These are phyloP conservation scores for Paraconiothyrium brasiliense DNA, from an alignment of 2,329 filamentous ascomycete species.

Conservation along the genomic window DNA sequence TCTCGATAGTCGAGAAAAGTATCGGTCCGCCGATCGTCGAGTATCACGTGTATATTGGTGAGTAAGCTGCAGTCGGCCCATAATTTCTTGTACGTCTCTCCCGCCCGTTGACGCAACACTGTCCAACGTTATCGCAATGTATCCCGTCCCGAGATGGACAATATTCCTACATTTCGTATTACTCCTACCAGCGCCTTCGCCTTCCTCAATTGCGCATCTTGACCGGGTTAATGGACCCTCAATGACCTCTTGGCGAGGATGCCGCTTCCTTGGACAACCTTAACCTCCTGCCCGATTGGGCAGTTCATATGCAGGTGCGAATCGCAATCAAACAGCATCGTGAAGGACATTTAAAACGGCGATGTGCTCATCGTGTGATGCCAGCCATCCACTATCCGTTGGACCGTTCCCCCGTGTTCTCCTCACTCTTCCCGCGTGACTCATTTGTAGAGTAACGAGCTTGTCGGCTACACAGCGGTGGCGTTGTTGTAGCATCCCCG, in stretches of 20 bases:
- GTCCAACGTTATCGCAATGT: constrained; percentile 9
- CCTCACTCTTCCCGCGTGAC: constrained; percentile 1
- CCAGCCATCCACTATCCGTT: neutral
- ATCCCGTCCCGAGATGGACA: neutral
- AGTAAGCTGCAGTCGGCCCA: neutral
- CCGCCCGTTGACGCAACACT: neutral
- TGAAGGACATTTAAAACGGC: constrained; percentile 30
- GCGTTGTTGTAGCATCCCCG: neutral
- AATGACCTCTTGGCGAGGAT: constrained; percentile 37
- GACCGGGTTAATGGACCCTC: constrained; percentile 39
- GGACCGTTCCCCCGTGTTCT: constrained; percentile 6
- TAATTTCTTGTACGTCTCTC: neutral
- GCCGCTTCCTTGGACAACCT: constrained; percentile 35
- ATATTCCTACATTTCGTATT: constrained; percentile 3
- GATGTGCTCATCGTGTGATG: neutral
- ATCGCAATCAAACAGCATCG: constrained; percentile 32
- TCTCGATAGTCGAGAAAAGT: too few species aligned
- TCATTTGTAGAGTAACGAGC: neutral
- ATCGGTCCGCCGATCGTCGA: too few species aligned
- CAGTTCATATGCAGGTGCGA: constrained; percentile 39
- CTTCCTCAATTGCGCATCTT: constrained; percentile 32
- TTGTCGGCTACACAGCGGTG: neutral
- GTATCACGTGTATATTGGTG: neutral
- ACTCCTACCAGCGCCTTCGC: neutral
- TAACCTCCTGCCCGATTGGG: constrained; percentile 47